Evolutionary conservation across 371 early-diverging fungal genomes (phyloP).

Genomic region (Umbelopsis sp.): DNA sequence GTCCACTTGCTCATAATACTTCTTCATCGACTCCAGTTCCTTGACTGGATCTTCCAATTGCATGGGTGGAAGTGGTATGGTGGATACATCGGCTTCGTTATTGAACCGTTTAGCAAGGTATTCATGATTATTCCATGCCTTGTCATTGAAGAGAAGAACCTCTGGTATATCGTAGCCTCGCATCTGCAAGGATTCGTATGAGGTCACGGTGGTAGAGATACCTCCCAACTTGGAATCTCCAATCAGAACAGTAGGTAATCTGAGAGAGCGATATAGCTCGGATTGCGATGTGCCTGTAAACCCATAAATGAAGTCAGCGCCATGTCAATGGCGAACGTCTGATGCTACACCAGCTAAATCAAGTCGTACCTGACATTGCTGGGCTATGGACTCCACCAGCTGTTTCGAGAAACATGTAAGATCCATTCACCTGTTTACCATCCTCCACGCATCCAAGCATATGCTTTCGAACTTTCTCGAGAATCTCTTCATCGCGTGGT

Average conservation of each 20-base stretch:
- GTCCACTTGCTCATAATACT: slow-evolving; percentile 63
- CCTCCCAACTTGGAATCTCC: slow-evolving; percentile 82
- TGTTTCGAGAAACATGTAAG: slow-evolving; percentile 65
- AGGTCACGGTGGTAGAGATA: slow-evolving; percentile 78
- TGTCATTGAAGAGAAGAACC: slow-evolving; percentile 67
- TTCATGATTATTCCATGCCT: slow-evolving; percentile 64
- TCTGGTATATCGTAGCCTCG: slow-evolving; percentile 78
- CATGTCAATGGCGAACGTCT: background rate
- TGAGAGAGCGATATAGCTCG: slow-evolving; percentile 73
- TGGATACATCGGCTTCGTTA: slow-evolving; percentile 32
- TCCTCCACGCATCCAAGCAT: slow-evolving; percentile 33
- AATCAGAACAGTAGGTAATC: slow-evolving; percentile 72
- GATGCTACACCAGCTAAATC: background rate
- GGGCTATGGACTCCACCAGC: slow-evolving; percentile 84
- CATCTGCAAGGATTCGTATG: slow-evolving; percentile 71
- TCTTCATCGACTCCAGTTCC: slow-evolving; percentile 55
- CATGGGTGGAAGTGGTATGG: slow-evolving; percentile 60
- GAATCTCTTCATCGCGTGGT: slow-evolving; percentile 50
- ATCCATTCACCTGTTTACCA: slow-evolving; percentile 39
- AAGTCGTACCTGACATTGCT: slow-evolving; percentile 67
- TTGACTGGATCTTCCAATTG: slow-evolving; percentile 41
- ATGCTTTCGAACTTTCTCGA: slow-evolving; percentile 45
- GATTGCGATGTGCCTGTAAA: slow-evolving; percentile 65
- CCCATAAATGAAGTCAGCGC: background rate
- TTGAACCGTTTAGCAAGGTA: slow-evolving; percentile 35